These are phyloP conservation scores for Fraxinus baroniana DNA, from an alignment of 305 asterid genomes.

Conservation along the genomic window DNA sequence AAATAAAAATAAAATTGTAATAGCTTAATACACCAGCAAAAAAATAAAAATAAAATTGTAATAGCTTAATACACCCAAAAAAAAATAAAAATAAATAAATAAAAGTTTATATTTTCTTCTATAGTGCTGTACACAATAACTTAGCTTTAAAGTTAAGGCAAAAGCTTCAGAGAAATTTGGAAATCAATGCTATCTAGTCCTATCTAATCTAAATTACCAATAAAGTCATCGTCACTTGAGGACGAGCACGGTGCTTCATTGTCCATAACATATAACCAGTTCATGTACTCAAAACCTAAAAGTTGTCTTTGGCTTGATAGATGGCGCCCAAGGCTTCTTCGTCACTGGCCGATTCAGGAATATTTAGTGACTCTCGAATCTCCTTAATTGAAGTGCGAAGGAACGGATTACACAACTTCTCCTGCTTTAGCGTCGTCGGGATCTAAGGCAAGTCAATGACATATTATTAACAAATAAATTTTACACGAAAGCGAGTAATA, in stretches of 20 bases:
- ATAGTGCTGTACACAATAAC: background rate
- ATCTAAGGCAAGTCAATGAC: conserved; percentile 46
- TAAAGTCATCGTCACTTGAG: background rate
- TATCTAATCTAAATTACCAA: background rate
- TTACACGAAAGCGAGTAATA: background rate
- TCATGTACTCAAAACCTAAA: conserved; percentile 35
- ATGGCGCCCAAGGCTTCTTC: conserved; percentile 75
- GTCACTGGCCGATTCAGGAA: conserved; percentile 64
- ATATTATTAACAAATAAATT: background rate
- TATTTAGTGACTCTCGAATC: conserved; percentile 62
- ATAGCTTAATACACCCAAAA: background rate
- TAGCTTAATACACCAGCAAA: background rate
- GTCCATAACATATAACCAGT: background rate
- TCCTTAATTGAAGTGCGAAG: conserved; percentile 85
- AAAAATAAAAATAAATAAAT: too few relatives aligned
- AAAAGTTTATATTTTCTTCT: background rate
- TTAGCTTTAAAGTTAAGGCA: background rate
- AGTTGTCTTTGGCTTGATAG: conserved; percentile 80
- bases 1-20: background rate
- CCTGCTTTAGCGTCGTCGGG: conserved; percentile 68
- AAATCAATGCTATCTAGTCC: background rate
- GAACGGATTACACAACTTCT: conserved; percentile 89
- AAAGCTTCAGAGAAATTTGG: background rate
- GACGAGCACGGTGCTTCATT: background rate
- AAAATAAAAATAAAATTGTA: background rate